Base-by-base conservation (phyloP, 257 asterid species). In the Leonotis leonurus region DNA sequence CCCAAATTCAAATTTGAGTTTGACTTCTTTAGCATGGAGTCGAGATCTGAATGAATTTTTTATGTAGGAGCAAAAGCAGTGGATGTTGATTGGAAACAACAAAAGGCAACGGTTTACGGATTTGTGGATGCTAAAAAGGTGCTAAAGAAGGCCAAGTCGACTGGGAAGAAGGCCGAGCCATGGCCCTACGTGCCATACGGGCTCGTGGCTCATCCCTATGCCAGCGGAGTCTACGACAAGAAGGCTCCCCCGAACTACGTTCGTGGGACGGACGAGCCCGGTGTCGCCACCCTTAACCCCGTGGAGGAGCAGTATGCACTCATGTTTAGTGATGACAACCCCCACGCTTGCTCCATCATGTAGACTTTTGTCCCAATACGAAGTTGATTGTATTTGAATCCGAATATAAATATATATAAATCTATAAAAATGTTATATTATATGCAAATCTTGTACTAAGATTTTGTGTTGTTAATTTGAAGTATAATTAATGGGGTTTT, bases 271-370 rank as follows among this genome's bases (percentile, higher is more conserved):
- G 22, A 63, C 36, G 90, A 85, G 52, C 97, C 97, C 0, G 84
- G 89, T 1, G 82, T 87, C 57, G 93, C 77, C 56, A 81, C 87
- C 20, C 75, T 85, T 30, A 69, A 90, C 55, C 93, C 95, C 1
- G 80, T 81, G 14, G 97, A 90, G 72, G 85, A 90, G 72, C 81
- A 87, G 46, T 83, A 75, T n/a, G n/a, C n/a, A n/a, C n/a, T n/a
- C n/a, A n/a, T n/a, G n/a, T n/a, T n/a, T n/a, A n/a, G n/a, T n/a
- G 97, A 90, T 44, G 97, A 90, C 55, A 90, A 90, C 54, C 88
- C 92, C 3, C 74, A 82, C 57, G 90, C 96, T 5, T 90, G 97
- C 72, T 75, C 83, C 4, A 70, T 90, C 60, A 87, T 90, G 97
- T 90, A 78, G 57, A 27, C 20, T 8, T 43, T 33, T 4, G 2